These are phyloP conservation scores for Globisporangium splendens DNA, from an alignment of 352 stramenopile genomes.

Conservation along the genomic window DNA sequence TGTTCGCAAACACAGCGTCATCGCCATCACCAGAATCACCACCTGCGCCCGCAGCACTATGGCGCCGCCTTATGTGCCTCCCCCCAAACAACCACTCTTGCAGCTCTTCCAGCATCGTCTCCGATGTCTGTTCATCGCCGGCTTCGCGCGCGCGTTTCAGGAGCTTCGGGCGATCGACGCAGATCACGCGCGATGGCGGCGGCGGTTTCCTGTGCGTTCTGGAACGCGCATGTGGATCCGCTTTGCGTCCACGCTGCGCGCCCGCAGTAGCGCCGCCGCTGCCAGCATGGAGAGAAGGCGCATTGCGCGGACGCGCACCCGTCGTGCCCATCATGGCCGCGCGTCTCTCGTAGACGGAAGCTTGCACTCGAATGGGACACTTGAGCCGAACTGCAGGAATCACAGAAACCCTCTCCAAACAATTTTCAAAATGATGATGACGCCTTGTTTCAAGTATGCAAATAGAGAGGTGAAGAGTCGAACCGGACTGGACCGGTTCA, in stretches of 20 bases:
- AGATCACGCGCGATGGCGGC: slow-evolving; percentile 31
- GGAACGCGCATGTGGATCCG: background rate
- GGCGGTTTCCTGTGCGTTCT: background rate
- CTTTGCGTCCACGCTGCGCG: background rate
- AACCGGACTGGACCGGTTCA: background rate
- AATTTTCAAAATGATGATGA: background rate
- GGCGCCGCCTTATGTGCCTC: slow-evolving; percentile 2
- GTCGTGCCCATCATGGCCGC: background rate
- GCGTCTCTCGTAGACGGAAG: slow-evolving; percentile 3
- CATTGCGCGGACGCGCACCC: background rate
- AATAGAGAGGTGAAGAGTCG: background rate
- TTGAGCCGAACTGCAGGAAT: background rate
- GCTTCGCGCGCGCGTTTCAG: slow-evolving; percentile 15
- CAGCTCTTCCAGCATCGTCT: slow-evolving; percentile 2
- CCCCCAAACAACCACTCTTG: slow-evolving; percentile 3
- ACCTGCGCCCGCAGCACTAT: background rate
- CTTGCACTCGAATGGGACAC: background rate
- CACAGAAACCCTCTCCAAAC: background rate
- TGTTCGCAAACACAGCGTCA: slow-evolving; percentile 36
- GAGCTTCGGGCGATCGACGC: slow-evolving; percentile 34
- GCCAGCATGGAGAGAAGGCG: background rate
- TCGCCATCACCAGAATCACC: slow-evolving; percentile 9
- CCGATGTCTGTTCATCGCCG: slow-evolving; percentile 1
- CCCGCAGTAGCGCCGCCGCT: background rate
- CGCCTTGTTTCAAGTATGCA: background rate